Percentiles rank a stretch among this genome's conserved stretches.
These are phyloP conservation scores for Gomphus bonarii DNA, from an alignment of 1,284 basidiomycete species.

Conservation along the genomic window DNA sequence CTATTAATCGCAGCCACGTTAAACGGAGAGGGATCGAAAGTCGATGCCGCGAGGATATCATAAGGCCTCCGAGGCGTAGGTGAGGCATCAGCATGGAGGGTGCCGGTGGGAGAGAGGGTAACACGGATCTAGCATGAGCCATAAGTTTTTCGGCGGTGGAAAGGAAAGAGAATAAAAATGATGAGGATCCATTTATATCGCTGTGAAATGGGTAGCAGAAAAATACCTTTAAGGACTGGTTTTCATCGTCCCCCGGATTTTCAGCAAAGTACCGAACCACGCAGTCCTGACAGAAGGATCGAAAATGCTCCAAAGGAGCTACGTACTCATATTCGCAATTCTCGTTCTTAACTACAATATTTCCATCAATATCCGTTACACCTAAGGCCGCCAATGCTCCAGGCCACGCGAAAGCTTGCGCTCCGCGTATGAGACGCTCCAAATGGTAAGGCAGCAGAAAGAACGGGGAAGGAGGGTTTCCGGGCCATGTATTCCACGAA, in stretches of 20 bases:
- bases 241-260: neutral
- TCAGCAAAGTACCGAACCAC: neutral
- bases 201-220: neutral
- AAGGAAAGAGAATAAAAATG: neutral
- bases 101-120: constrained; percentile 34
- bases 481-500: constrained; percentile 27
- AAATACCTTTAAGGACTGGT: neutral
- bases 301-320: neutral
- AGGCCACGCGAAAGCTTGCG: constrained; percentile 39
- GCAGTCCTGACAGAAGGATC: neutral
- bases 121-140: constrained; percentile 45
- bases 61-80: constrained; percentile 26
- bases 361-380: constrained; percentile 25
- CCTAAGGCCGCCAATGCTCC: constrained; percentile 23
- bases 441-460: constrained; percentile 49
- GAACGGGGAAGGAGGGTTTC: constrained; percentile 48
- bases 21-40: constrained; percentile 26
- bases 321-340: neutral
- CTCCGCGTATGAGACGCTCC: constrained; percentile 44
- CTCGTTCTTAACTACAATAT: neutral
- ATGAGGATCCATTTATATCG: neutral
- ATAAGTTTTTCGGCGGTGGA: neutral
- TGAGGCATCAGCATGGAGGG: constrained; percentile 32
- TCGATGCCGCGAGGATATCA: constrained; percentile 35
- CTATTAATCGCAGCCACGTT: neutral